These are phyloP conservation scores for Tricholoma hemisulphureum DNA, from an alignment of 768 basidiomycete species.

Conservation along the genomic window DNA sequence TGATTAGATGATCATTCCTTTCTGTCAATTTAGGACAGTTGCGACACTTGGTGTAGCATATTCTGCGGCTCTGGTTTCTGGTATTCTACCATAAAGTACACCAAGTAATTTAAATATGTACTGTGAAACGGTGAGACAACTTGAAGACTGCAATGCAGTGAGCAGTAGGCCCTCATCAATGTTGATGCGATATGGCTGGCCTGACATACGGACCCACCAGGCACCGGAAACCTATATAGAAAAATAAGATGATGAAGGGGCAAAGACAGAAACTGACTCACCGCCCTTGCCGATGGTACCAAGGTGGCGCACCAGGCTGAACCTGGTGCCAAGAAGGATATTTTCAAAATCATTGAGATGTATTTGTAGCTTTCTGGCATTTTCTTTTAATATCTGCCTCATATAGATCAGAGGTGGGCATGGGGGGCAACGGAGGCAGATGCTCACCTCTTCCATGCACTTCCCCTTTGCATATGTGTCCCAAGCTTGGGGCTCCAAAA, in stretches of 20 bases:
- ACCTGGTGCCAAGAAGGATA: slow-evolving; percentile 61
- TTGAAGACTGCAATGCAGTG: neutral
- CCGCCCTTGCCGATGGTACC: slow-evolving; percentile 67
- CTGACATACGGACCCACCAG: slow-evolving; percentile 65
- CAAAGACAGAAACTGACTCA: slow-evolving; percentile 26
- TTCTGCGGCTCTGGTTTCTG: neutral
- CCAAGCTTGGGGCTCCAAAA: slow-evolving; percentile 87
- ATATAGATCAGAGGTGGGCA: neutral
- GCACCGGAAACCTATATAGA: slow-evolving; percentile 51
- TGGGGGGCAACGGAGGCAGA: neutral
- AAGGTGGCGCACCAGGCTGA: slow-evolving; percentile 45
- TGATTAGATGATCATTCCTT: neutral
- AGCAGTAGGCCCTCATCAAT: too few species aligned
- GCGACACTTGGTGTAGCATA: too few species aligned
- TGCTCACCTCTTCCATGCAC: slow-evolving; percentile 57
- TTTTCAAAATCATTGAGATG: slow-evolving; percentile 63
- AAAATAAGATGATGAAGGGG: slow-evolving; percentile 2
- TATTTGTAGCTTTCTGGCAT: slow-evolving; percentile 51
- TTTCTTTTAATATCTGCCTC: slow-evolving; percentile 55
- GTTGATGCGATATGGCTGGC: too few species aligned
- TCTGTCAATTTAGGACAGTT: too few species aligned
- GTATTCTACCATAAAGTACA: slow-evolving; percentile 44
- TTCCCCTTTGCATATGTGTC: slow-evolving; percentile 78
- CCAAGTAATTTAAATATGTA: too few species aligned
- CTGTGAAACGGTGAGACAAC: neutral